Conservation (phyloP, 352 stramenopile species). For the Globisporangium cystogenes region DNA sequence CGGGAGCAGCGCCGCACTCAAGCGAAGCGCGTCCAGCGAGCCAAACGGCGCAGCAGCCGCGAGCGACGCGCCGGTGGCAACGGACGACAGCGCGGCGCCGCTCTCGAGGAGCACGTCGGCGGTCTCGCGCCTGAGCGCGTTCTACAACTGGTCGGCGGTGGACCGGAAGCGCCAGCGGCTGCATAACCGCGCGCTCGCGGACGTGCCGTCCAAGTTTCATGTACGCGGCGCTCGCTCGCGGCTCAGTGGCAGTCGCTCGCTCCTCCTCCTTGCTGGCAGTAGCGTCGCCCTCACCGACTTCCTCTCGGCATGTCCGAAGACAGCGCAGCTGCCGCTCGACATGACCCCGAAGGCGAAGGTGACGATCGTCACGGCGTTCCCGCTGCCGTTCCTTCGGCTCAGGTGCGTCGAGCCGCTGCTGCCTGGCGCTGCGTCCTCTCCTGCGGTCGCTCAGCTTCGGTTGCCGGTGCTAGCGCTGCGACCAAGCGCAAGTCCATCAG, state of each 20-base stretch:
- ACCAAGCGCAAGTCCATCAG: conserved; percentile 29
- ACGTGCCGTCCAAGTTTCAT: conserved; percentile 15
- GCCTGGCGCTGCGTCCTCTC: background rate
- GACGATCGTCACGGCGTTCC: conserved; percentile 53
- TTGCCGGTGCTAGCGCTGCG: conserved; percentile 18
- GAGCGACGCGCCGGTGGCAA: background rate
- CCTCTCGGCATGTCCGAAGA: conserved; percentile 12
- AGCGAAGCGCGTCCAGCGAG: background rate
- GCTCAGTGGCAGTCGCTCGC: too few relatives aligned
- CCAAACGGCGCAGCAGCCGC: background rate
- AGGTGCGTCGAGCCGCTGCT: conserved; percentile 22
- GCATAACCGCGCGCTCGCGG: conserved; percentile 9
- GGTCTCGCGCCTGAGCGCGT: conserved; percentile 8
- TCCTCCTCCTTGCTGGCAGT: too few relatives aligned
- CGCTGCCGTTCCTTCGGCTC: conserved; percentile 53
- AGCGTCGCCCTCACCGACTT: too few relatives aligned
- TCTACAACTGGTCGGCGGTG: conserved; percentile 26
- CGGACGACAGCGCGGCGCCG: conserved; percentile 3
- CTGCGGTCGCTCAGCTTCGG: background rate
- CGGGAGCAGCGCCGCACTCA: background rate
- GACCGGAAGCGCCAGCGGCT: conserved; percentile 30
- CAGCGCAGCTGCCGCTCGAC: conserved; percentile 45
- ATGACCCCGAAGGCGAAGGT: conserved; percentile 50
- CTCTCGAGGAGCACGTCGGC: conserved; percentile 9
- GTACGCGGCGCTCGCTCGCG: conserved; percentile 8